phyloP scores from a whole-genome alignment of 768 basidiomycete species.

The Mycena haematopus region DNA sequence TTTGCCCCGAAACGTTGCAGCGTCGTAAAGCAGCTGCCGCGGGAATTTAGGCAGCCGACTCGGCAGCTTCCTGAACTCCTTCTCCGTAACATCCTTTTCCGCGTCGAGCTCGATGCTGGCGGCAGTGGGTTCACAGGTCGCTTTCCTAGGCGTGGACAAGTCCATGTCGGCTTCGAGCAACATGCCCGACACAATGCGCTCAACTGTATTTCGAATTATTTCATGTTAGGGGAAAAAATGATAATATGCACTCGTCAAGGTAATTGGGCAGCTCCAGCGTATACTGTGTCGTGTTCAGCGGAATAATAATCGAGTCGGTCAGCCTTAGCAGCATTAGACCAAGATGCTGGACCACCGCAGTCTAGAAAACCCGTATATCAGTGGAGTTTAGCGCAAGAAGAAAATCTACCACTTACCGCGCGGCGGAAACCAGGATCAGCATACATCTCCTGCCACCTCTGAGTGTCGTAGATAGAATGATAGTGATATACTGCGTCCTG shows the following conservation, averaged over 20 bases:
- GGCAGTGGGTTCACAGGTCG: constrained; percentile 53
- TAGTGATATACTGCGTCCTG: constrained; percentile 79
- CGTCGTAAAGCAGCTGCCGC: constrained; percentile 71
- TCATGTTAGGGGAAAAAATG: not conserved
- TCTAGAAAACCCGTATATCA: constrained; percentile 41
- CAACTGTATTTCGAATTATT: constrained; percentile 23
- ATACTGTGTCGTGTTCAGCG: constrained; percentile 82
- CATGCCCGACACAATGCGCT: constrained; percentile 35
- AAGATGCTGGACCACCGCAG: constrained; percentile 70
- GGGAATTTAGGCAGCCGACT: constrained; percentile 42
- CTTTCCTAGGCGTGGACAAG: constrained; percentile 52
- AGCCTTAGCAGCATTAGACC: constrained; percentile 70
- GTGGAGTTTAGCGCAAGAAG: not conserved
- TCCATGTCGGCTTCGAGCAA: constrained; percentile 34
- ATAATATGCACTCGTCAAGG: constrained; percentile 55
- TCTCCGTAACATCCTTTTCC: constrained; percentile 65
- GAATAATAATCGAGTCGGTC: constrained; percentile 67
- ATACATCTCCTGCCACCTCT: constrained; percentile 74
- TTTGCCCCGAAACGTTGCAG: constrained; percentile 79
- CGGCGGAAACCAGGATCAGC: constrained; percentile 78
- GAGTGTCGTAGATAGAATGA: constrained; percentile 76
- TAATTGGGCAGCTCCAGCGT: constrained; percentile 69
- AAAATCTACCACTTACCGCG: constrained; percentile 54
- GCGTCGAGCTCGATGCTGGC: constrained; percentile 63
- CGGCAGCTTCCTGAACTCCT: constrained; percentile 54